Evolutionary conservation across 83 land plant species (phyloP), one percentile per base, ranked within the genome.

Genomic region (Isoetes engelmannii): DNA sequence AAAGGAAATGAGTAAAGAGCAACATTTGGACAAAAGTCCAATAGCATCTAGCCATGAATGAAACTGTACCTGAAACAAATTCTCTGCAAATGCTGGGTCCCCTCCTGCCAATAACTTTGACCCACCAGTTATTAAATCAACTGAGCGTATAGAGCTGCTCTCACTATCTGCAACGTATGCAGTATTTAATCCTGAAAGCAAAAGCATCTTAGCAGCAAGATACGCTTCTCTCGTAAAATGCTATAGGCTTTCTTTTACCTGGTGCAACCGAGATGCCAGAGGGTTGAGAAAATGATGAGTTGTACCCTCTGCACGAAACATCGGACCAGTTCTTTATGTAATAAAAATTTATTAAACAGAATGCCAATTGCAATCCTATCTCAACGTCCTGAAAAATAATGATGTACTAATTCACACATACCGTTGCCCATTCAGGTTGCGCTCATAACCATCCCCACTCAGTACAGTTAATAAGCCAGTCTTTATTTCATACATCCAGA

Each of bases 401-500:
- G 54, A 12, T n/a, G n/a, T 51, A 51, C 54, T n/a, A 51, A 51
- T 51, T 51, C 54, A 12, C 17, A 6, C 7, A 46, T 74, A 94
- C 98, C 90, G 90, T 21, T 84, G 55, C 6, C 98, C 98, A 80
- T 94, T 94, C 65, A 87, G 69, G 74, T 94, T 94, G 56, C 98
- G 90, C 70, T 94, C 98, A 75, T 74, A 94, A 6, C 98, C 98
- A 83, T 94, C 86, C 28, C 98, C 98, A 79, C 98, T 94, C 63
- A 94, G 88, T 63, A 77, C 85, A 80, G 64, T 80, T 9, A 90
- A 82, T 44, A 82, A 57, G 48, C 92, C 92, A 83, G 84, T 77
- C 18, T 57, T n/a, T 28, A 74, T 83, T 61, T 76, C 69, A 51
- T 87, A 84, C 79, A 77, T 80, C 98, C 98, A 94, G 20, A 94